Percentiles rank a stretch among this genome's conserved stretches.
These are phyloP conservation scores for Lactuca saligna DNA, from an alignment of 129 eudicot species.

Conservation along the genomic window DNA sequence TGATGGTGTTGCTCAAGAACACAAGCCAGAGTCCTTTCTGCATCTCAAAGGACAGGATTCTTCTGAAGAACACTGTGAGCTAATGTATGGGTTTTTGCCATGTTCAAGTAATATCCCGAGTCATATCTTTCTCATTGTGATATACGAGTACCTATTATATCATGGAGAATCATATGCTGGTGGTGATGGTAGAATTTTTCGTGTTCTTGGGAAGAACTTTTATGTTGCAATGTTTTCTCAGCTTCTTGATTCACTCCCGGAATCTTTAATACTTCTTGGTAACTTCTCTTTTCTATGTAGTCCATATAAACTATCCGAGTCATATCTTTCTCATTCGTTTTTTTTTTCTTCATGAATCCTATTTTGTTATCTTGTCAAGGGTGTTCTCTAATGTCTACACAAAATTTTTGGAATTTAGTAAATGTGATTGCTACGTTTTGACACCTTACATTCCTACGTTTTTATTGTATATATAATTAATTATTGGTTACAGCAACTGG, in stretches of 20 bases:
- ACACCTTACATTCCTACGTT: background rate
- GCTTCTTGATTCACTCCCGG: conserved; percentile 66
- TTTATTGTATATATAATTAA: too few relatives aligned
- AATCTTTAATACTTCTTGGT: conserved; percentile 79
- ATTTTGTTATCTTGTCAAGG: too few relatives aligned
- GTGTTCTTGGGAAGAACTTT: conserved; percentile 67
- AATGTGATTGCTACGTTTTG: too few relatives aligned
- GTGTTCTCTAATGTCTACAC: too few relatives aligned
- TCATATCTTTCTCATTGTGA: conserved; percentile 59
- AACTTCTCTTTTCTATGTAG: background rate
- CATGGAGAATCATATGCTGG: conserved; percentile 61
- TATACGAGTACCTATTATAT: conserved; percentile 65
- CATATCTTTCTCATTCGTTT: too few relatives aligned
- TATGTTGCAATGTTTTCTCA: conserved; percentile 60
- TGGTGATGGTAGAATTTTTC: conserved; percentile 66
- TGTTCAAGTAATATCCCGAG: conserved; percentile 59
- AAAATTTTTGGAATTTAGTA: too few relatives aligned
- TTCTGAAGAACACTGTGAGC: conserved; percentile 42
- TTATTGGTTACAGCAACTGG: conserved; percentile 51
- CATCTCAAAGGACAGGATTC: conserved; percentile 28
- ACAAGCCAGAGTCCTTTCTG: conserved; percentile 21
- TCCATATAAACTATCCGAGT: too few relatives aligned
- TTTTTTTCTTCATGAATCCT: too few relatives aligned
- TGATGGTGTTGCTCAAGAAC: conserved; percentile 10
- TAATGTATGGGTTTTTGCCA: conserved; percentile 77